Percentiles rank a stretch among this genome's conserved stretches.
Evolutionary conservation across 768 basidiomycete genomes (phyloP).

Genomic region (Hericium erinaceus): DNA sequence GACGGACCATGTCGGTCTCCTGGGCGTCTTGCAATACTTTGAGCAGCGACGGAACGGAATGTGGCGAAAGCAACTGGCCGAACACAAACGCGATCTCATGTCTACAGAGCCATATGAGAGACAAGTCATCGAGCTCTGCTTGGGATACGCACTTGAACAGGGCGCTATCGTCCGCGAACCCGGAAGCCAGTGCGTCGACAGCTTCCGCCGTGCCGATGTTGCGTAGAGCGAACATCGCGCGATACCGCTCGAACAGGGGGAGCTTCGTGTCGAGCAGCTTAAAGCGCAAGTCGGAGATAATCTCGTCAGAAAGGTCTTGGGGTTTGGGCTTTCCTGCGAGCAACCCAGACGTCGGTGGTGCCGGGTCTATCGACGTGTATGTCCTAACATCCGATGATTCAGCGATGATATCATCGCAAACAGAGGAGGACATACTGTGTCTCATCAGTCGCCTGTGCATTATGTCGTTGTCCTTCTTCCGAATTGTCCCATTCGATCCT

Average conservation of each 20-base stretch:
- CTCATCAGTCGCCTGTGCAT: conserved; percentile 22
- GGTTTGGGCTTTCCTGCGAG: conserved; percentile 44
- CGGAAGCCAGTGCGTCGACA: conserved; percentile 84
- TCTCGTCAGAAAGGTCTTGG: conserved; percentile 36
- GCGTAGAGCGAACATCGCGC: conserved; percentile 96
- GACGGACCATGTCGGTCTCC: conserved; percentile 95
- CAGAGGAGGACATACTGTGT: conserved; percentile 28
- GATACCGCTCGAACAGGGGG: conserved; percentile 86
- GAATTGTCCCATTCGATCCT: conserved; percentile 92
- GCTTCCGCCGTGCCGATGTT: conserved; percentile 84
- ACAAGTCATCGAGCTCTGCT: neutral
- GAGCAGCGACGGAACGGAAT: conserved; percentile 81
- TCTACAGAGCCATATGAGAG: conserved; percentile 28
- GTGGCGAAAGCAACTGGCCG: conserved; percentile 84
- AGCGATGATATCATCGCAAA: neutral
- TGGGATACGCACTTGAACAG: conserved; percentile 72
- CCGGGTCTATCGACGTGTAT: conserved; percentile 85
- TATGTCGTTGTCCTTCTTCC: conserved; percentile 52
- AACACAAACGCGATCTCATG: conserved; percentile 99
- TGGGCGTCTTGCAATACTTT: conserved; percentile 57
- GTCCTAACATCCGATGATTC: conserved; percentile 28
- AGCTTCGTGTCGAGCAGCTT: conserved; percentile 57
- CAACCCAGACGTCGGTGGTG: conserved; percentile 65
- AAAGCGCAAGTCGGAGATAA: conserved; percentile 44
- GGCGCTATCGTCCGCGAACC: conserved; percentile 82